Evolutionary conservation across 1,284 basidiomycete species (phyloP), one percentile per base, ranked within the genome.

Genomic region (Vanrija humicola): DNA sequence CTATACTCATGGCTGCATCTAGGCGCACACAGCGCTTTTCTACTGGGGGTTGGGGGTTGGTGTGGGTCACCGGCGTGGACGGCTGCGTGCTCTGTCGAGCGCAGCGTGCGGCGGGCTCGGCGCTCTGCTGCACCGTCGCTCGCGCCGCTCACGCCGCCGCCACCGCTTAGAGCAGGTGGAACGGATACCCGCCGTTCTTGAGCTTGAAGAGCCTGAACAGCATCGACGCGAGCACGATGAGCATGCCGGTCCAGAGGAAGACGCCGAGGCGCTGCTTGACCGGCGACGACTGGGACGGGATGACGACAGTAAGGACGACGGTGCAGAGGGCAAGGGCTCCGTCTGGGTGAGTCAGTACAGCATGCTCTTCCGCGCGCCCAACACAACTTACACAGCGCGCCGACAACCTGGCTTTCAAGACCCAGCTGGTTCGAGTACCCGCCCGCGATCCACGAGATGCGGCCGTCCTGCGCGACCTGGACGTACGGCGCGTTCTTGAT

Each of bases 361-460:
- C 29, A 8, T 3, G 3, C 29, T 12, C 29, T 16, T 45, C 21
- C 28, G 3, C 5, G 28, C 26, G 6, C 2, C 26, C 16, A 23
- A 23, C 21, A 19, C 45, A 21, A 83, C 90, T 72, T 69, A 96
- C 94, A 98, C 47, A 95, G 83, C 58, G 84, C 82, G 1, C 87
- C 83, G 23, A 98, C 81, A 48, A 98, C 88, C 68, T 91, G 88
- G 19, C 88, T 88, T 78, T 99, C 96, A 67, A 95, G 87, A 3
- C 92, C 93, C 66, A 84, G 89, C 77, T 98, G 94, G 68, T 86
- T 91, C 70, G 88, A 86, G 77, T 88, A 97, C 2, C 95, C 94
- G 9, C 79, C 82, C 9, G 90, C 89, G 68, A 97, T 88, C 86
- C 91, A 94, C 59, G 81, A 81, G 19, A 86, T 63, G 25, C 84